Base-by-base conservation (phyloP, 2,329 filamentous ascomycete species). In the Colletotrichum salicis region DNA sequence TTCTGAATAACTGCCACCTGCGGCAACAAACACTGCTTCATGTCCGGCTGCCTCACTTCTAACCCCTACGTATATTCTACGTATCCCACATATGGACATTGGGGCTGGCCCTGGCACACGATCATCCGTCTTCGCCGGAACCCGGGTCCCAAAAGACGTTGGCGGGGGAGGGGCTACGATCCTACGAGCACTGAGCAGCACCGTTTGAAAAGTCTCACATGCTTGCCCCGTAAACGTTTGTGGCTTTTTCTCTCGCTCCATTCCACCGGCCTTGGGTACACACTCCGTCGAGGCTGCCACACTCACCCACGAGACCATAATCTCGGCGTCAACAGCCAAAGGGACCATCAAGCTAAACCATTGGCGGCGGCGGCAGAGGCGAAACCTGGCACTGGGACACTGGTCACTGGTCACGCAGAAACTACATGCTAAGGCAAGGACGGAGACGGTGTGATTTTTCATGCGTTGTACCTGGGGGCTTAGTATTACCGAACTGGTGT, bases 121-220 rank as follows among this genome's bases (percentile, higher is more conserved):
- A 48, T 48, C 41, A 48, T 48, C 41, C 41, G 41, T 48, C 24
- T 48, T 64, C 52, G n/a, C 35, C 55, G 29, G 48, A 22, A 55
- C 31, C 61, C 27, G 33, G 35, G 33, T 29, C 37, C 37, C 11
- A 6, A 41, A 19, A 22, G 19, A 27, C n/a, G n/a, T 57, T 33
- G 31, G 61, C 29, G 24, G 60, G 31, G 52, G 31, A 52, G 61
- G 54, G 22, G 51, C 29, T 19, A 10, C 19, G 15, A 58, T 59
- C 31, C 19, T 54, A 22, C 37, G 37, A 51, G 41, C 31, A 54
- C 15, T 48, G 55, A 8, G 19, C 19, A 41, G 37, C 41, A 48
- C 55, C 63, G 35, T 67, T 67, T 67, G 63, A 31, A 27, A 35
- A 56, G 54, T 60, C 67, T 70, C 62, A 70, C 67, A 60, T 70